phyloP scores from a whole-genome alignment of 2,329 filamentous ascomycete genomes.

The Passalora sequoiae region DNA sequence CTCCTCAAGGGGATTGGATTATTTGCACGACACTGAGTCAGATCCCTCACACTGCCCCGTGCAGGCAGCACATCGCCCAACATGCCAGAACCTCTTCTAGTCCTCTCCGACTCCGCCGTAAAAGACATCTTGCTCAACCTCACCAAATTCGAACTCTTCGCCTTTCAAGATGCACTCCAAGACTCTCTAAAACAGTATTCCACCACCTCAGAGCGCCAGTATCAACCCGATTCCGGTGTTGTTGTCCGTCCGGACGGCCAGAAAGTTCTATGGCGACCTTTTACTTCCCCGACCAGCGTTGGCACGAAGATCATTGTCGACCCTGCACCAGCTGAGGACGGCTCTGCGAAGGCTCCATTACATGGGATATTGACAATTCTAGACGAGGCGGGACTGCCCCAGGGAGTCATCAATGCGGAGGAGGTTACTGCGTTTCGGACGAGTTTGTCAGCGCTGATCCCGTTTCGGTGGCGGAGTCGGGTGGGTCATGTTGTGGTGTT shows the following conservation, averaged over 20 bases:
- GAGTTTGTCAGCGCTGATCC: slow-evolving; percentile 63
- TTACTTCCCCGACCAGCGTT: slow-evolving; percentile 10
- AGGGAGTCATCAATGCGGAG: slow-evolving; percentile 55
- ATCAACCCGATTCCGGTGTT: slow-evolving; percentile 11
- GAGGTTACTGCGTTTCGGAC: slow-evolving; percentile 78
- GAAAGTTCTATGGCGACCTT: slow-evolving; percentile 13
- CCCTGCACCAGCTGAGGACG: slow-evolving; percentile 4
- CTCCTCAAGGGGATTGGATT: no score
- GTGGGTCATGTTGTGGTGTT: slow-evolving; percentile 42
- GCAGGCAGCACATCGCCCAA: no score
- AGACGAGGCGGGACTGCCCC: slow-evolving; percentile 6
- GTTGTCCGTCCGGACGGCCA: slow-evolving; percentile 12
- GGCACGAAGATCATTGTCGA: slow-evolving; percentile 19
- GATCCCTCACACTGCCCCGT: neutral
- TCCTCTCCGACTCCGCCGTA: slow-evolving; percentile 13
- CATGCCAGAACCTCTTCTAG: neutral
- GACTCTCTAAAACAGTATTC: slow-evolving; percentile 10
- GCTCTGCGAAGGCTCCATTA: slow-evolving; percentile 5
- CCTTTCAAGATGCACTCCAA: slow-evolving; percentile 10
- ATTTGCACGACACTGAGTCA: neutral
- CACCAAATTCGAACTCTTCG: slow-evolving; percentile 5
- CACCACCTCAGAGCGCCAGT: slow-evolving; percentile 4
- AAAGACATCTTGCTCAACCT: slow-evolving; percentile 9
- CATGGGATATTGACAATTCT: slow-evolving; percentile 13
- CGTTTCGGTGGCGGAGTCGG: slow-evolving; percentile 33